Evolutionary conservation across 371 early-diverging fungal species (phyloP).

Genomic region (Apophysomyces ossiformis): DNA sequence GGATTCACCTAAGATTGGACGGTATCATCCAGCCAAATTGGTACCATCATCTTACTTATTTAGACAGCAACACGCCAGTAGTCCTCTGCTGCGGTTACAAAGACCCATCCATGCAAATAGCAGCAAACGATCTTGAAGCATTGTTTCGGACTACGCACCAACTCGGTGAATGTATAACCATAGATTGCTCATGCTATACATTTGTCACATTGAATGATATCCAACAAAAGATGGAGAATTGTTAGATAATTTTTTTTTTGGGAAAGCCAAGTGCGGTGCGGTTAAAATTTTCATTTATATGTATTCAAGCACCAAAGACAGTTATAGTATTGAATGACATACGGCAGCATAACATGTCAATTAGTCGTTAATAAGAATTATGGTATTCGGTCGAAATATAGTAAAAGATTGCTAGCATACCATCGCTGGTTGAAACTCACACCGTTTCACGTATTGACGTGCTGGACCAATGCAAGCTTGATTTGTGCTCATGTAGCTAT

Average conservation of each 20-base stretch:
- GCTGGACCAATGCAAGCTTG: neutral
- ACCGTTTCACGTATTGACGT: neutral
- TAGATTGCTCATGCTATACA: neutral
- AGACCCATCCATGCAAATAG: neutral
- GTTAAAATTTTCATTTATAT: too few species aligned
- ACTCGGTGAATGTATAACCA: neutral
- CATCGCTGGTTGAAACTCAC: neutral
- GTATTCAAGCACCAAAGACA: too few species aligned
- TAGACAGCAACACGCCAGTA: neutral
- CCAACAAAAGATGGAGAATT: neutral
- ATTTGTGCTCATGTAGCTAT: neutral
- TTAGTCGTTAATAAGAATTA: neutral
- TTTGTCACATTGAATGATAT: neutral
- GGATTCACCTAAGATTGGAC: neutral
- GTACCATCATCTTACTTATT: neutral
- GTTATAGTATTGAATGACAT: too few species aligned
- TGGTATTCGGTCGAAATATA: neutral
- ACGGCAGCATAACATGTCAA: too few species aligned
- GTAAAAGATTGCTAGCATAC: neutral
- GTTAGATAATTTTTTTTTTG: neutral
- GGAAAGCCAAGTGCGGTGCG: neutral
- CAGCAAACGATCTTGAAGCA: neutral
- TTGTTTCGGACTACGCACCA: neutral
- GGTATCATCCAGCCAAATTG: neutral
- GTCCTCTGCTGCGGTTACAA: slow-evolving; percentile 6